These are phyloP conservation scores for Lactarius evosmus DNA, from an alignment of 768 basidiomycete genomes.

Conservation along the genomic window DNA sequence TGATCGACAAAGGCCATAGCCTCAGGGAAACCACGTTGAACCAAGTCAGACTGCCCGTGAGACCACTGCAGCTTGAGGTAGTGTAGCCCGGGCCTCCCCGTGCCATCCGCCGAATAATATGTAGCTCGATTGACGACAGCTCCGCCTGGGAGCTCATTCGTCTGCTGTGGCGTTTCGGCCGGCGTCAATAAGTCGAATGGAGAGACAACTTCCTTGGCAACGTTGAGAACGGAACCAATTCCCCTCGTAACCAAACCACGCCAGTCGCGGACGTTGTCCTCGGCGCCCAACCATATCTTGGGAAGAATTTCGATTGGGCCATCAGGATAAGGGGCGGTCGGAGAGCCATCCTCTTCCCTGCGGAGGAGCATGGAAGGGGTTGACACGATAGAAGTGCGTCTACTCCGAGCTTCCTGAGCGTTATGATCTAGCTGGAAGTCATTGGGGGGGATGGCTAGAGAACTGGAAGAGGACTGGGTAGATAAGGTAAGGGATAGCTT, in stretches of 20 bases:
- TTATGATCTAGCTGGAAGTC: constrained; percentile 34
- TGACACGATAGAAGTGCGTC: constrained; percentile 71
- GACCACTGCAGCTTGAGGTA: constrained; percentile 92
- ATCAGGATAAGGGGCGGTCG: constrained; percentile 66
- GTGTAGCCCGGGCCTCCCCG: constrained; percentile 74
- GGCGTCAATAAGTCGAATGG: constrained; percentile 51
- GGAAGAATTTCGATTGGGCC: constrained; percentile 86
- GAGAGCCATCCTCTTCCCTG: constrained; percentile 56
- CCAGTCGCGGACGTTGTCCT: constrained; percentile 89
- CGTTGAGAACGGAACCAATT: constrained; percentile 83
- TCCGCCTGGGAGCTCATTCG: constrained; percentile 55
- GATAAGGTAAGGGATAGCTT: constrained; percentile 68
- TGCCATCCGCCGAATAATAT: constrained; percentile 66
- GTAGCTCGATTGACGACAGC: constrained; percentile 52
- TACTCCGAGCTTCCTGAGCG: constrained; percentile 39
- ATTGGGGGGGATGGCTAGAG: constrained; percentile 42
- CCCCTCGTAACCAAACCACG: constrained; percentile 61
- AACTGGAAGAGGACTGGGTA: constrained; percentile 54
- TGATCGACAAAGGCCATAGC: constrained; percentile 83
- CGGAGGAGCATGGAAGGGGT: constrained; percentile 57
- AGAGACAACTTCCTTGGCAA: constrained; percentile 86
- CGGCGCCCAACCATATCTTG: constrained; percentile 85
- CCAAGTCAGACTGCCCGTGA: constrained; percentile 89
- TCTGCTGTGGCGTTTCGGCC: constrained; percentile 45
- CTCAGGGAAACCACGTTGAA: constrained; percentile 68